Base-by-base conservation (phyloP, 768 basidiomycete species). In the Lentinula edodes region DNA sequence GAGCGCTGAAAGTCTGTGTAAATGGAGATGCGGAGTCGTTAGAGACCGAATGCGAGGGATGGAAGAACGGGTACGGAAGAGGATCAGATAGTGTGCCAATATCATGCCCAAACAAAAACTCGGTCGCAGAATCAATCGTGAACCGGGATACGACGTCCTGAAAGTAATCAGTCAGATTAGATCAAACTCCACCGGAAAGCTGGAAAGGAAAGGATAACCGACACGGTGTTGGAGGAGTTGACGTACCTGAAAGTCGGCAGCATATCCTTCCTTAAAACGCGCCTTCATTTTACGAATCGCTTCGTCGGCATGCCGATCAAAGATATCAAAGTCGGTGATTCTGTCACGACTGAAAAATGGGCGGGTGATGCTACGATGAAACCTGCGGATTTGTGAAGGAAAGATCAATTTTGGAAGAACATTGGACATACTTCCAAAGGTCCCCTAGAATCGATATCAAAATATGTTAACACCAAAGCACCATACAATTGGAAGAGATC, bases 221-320 rank as follows among this genome's bases (percentile, higher is more conserved):
- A n/a, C n/a, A n/a, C n/a, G n/a, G n/a, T n/a, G n/a, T n/a, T n/a
- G n/a, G n/a, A n/a, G n/a, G n/a, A 6, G 41, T 16, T 18, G 32
- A 77, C 75, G 28, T 38, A 82, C 83, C 69, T 85, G 85, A 61
- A 86, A 78, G 64, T 87, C 83, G n/a, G 85, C 76, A 2, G 86
- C 72, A 53, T 76, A 73, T 0, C 83, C 85, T 20, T 76, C 72
- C 2, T 68, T 63, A 1, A 83, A 71, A 35, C 85, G 77, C 4
- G 66, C 63, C 35, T 72, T 78, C 46, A 84, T 68, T 20, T 77
- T 75, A 1, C 64, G 54, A n/a, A 88, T 72, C 1, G 81, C 80
- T 38, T 79, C 72, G 1, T 76, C 72, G 0, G 82, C 75, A 60
- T 86, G 84, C 2, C 73, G 72, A 54, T 80, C 81, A 66, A 86